Evolutionary conservation across 2,329 filamentous ascomycete species (phyloP), one percentile per base, ranked within the genome.

Genomic region (Botrytis galanthina): DNA sequence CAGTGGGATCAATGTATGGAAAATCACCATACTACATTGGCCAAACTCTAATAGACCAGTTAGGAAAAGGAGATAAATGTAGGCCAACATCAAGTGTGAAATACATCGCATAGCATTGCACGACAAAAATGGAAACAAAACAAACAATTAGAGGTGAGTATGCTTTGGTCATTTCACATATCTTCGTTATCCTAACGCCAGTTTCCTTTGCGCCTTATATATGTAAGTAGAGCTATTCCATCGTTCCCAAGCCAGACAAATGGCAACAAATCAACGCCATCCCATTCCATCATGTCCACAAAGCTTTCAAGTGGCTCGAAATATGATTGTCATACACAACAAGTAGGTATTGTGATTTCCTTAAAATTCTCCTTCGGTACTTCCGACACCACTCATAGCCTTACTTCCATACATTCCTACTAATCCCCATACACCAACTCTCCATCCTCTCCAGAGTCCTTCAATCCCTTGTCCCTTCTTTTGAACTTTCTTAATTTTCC

Each of bases 401-500:
- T 75, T 77, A 26, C 77, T 76, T 48, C 86, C 85, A 86, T 87
- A 87, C 73, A 88, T 84, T 10, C 87, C 87, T 29, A 86, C 83
- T 62, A 88, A 82, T 26, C 87, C 86, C 86, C 87, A 88, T 74
- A 88, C 84, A 10, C 87, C 87, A 42, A 89, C 84, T 76, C 86
- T 83, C 87, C 87, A 89, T 71, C 87, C 87, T 73, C 87, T 83
- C 81, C 87, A 89, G 12, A 89, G 79, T 10, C 87, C 87, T 74
- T 87, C 83, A 46, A 88, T 79, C 26, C 87, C 87, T 76, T 88
- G 86, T 18, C 86, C 86, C 75, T 85, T 86, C 61, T 70, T 76
- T 46, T 74, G 66, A 22, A 57, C 51, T 69, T 71, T 76, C 73
- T 70, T 75, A 20, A 37, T 57, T 59, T 72, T 75, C 66, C 76